Base-by-base conservation (phyloP, 78 protist species). In the Dictyostelium capitatum region DNA sequence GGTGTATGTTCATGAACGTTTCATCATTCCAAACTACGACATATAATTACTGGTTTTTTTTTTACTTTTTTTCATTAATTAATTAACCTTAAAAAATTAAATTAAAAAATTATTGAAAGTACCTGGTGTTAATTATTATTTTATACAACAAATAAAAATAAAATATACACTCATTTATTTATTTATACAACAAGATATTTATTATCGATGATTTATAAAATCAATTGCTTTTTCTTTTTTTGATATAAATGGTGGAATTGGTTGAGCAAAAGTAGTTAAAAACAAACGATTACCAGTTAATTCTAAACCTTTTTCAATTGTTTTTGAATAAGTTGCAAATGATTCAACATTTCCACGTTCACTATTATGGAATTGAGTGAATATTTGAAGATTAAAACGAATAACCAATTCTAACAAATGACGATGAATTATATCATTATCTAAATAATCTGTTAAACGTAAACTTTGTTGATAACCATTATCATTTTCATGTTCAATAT, bases 311-410 rank as follows among this genome's bases (percentile, higher is more conserved):
- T 62, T 62, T 62, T 62, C 70, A 3, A 62, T 62, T 62, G 70
- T 25, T 62, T 23, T 62, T 62, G 78, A 70, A 37, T 30, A 70
- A 30, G 50, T 30, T 32, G 78, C 25, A 70, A 37, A 70, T 17
- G 78, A 70, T 70, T 37, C 50, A 41, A 70, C 78, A 70, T 70
- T 70, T 37, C 78, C 78, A 70, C 50, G 46, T 70, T 37, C 78
- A 70, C 50, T 70, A 19, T 37, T 41, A 70, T 70, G 70, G 11
- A 62, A 62, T 62, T 62, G 70, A 62, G 28, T 62, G 41, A 62
- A 62, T 3, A 62, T 62, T 10, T 62, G 70, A 62, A 62, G 70
- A 62, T 62, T 62, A 62, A 62, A 62, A 62, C 28, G 70, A 11
- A 67, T 32, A 30, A 67, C 37, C 48, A 67, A 11, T 67, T 67